Evolutionary conservation across 352 stramenopile genomes (phyloP).

Genomic region (Globisporangium orthogonon): DNA sequence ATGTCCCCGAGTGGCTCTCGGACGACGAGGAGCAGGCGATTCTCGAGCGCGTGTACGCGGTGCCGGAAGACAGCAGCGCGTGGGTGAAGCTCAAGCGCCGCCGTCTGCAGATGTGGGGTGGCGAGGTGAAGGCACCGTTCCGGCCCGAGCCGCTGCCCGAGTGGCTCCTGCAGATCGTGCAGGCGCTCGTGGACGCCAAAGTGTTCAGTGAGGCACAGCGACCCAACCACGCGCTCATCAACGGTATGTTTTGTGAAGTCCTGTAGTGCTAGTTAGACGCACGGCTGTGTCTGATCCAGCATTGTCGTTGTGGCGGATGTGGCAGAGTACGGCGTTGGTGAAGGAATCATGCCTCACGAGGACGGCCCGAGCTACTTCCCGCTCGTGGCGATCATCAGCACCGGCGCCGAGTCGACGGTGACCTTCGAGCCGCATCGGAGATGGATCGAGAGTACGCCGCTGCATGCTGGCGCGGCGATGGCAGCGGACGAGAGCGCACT

Average conservation of each 20-base stretch:
- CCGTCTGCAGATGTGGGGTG: conserved; percentile 64
- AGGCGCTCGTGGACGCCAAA: conserved; percentile 36
- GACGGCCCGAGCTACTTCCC: conserved; percentile 66
- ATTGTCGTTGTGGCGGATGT: neutral
- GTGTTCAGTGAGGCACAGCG: conserved; percentile 39
- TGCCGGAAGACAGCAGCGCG: conserved; percentile 19
- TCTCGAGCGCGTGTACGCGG: conserved; percentile 45
- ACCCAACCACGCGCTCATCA: conserved; percentile 71
- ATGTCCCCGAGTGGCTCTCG: conserved; percentile 60
- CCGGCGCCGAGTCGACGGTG: conserved; percentile 42
- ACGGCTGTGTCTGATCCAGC: neutral
- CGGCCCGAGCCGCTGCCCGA: conserved; percentile 27
- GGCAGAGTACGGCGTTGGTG: conserved; percentile 54
- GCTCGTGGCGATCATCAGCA: conserved; percentile 63
- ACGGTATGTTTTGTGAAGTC: conserved; percentile 22
- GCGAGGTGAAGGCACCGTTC: conserved; percentile 53
- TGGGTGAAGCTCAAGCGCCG: conserved; percentile 67
- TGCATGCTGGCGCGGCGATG: neutral
- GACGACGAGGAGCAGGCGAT: conserved; percentile 49
- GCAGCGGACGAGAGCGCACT: neutral
- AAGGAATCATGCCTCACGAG: conserved; percentile 65
- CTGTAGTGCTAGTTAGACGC: neutral
- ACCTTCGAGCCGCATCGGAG: conserved; percentile 54
- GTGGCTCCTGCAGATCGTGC: conserved; percentile 50
- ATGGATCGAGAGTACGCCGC: conserved; percentile 3